Conservation (phyloP, 345 rosid species). For the Leavenworthia alabamica region DNA sequence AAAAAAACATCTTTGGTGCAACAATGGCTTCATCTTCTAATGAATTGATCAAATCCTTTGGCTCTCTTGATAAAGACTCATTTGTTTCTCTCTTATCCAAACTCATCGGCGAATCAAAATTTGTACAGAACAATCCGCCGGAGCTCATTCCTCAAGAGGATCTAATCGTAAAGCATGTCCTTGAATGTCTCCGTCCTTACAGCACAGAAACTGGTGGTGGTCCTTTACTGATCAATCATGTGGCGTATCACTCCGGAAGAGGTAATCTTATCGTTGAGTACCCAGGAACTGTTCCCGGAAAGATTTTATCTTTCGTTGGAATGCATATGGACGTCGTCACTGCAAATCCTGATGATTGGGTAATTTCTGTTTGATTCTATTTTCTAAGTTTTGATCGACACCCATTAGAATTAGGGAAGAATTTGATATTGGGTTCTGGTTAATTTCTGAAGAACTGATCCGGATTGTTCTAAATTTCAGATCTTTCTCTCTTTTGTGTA, state of each 20-base stretch:
- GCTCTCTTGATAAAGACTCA: constrained; percentile 52
- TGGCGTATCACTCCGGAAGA: constrained; percentile 59
- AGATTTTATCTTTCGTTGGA: constrained; percentile 90
- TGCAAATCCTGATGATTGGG: constrained; percentile 92
- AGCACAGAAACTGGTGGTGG: constrained; percentile 85
- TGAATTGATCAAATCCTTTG: constrained; percentile 39
- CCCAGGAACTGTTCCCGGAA: constrained; percentile 84
- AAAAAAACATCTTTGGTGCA: neutral
- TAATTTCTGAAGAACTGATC: neutral
- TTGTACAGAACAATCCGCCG: constrained; percentile 91
- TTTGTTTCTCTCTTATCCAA: constrained; percentile 62
- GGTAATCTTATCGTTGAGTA: constrained; percentile 96
- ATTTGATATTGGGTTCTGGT: neutral
- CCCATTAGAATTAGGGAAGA: neutral
- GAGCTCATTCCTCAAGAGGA: constrained; percentile 89
- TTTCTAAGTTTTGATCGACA: neutral
- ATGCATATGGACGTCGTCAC: constrained; percentile 99
- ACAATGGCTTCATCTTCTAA: constrained; percentile 20
- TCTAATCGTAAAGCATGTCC: constrained; percentile 67
- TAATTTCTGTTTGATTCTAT: neutral
- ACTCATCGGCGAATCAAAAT: constrained; percentile 72
- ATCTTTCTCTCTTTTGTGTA: neutral
- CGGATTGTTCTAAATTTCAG: neutral
- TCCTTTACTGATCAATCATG: constrained; percentile 67
- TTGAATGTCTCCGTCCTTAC: constrained; percentile 67